phyloP scores from a whole-genome alignment of 1,139 yeast species.

The Pichia terricola region DNA sequence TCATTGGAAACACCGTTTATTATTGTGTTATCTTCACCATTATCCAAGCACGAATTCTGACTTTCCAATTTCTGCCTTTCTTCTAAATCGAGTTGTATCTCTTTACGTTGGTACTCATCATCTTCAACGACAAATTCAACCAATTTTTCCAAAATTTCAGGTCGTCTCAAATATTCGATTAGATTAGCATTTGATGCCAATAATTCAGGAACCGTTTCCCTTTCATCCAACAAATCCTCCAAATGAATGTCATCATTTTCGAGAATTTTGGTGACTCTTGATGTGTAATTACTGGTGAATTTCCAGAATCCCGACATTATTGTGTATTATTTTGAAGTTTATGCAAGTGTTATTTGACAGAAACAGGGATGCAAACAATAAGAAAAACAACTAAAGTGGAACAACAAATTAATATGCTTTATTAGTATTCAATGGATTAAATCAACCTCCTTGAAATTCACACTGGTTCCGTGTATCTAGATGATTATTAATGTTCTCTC shows the following conservation, averaged over 20 bases:
- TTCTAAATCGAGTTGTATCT: slow-evolving; percentile 5
- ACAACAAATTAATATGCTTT: too few relatives aligned
- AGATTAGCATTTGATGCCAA: slow-evolving; percentile 74
- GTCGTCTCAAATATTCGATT: slow-evolving; percentile 72
- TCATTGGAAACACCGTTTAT: neutral
- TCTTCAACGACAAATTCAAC: slow-evolving; percentile 55
- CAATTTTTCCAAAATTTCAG: slow-evolving; percentile 53
- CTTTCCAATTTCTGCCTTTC: slow-evolving; percentile 2
- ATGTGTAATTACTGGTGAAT: slow-evolving; percentile 75
- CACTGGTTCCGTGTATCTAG: too few relatives aligned
- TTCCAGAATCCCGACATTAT: slow-evolving; percentile 84
- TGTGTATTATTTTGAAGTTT: neutral
- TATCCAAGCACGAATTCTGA: neutral
- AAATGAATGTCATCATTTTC: slow-evolving; percentile 48
- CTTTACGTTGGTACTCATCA: slow-evolving; percentile 21
- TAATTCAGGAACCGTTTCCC: slow-evolving; percentile 76
- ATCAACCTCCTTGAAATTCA: too few relatives aligned
- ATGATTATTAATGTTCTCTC: too few relatives aligned
- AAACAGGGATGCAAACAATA: too few relatives aligned
- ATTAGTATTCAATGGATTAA: too few relatives aligned
- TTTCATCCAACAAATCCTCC: slow-evolving; percentile 71
- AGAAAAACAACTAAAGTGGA: too few relatives aligned
- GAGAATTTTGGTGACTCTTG: slow-evolving; percentile 63
- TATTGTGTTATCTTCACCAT: neutral
- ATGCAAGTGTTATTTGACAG: too few relatives aligned